A percentile compares a stretch with the other conserved stretches of the same genome.
Evolutionary conservation across 345 rosid genomes (phyloP).

Genomic region (Hibiscus tridactylites): DNA sequence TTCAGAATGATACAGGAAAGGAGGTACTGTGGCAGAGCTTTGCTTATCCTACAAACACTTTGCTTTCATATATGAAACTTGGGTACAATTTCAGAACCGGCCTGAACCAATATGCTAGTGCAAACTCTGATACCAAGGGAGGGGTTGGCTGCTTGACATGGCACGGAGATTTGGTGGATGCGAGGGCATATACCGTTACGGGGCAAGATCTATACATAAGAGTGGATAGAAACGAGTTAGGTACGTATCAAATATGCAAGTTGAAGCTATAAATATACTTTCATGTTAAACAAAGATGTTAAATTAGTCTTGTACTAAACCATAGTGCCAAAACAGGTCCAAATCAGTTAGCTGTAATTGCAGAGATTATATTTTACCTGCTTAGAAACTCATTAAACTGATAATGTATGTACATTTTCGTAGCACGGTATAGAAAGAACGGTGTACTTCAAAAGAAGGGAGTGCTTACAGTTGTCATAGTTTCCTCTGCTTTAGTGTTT

Average conservation of each 20-base stretch:
- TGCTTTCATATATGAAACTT: not conserved
- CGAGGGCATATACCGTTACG: not conserved
- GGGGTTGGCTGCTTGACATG: not conserved
- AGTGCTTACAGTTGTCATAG: conserved; percentile 12
- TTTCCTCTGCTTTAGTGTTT: conserved; percentile 14
- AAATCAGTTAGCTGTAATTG: not conserved
- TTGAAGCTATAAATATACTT: too few relatives aligned
- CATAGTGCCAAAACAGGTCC: not conserved
- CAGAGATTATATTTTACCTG: too few relatives aligned
- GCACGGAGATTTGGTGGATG: not conserved
- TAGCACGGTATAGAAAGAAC: conserved; percentile 23
- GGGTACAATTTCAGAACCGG: not conserved
- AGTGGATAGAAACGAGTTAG: not conserved
- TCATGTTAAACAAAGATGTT: too few relatives aligned
- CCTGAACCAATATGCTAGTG: not conserved
- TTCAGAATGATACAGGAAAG: not conserved
- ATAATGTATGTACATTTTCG: not conserved
- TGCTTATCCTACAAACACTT: not conserved
- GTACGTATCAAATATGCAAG: not conserved
- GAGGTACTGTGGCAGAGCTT: not conserved
- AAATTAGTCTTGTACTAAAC: too few relatives aligned
- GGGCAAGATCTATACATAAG: not conserved
- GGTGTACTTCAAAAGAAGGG: conserved; percentile 22
- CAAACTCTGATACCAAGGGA: not conserved
- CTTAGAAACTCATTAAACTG: too few relatives aligned